Conservation (phyloP, 164 flowering plant genomes). For the Cinnamomum micranthum region DNA sequence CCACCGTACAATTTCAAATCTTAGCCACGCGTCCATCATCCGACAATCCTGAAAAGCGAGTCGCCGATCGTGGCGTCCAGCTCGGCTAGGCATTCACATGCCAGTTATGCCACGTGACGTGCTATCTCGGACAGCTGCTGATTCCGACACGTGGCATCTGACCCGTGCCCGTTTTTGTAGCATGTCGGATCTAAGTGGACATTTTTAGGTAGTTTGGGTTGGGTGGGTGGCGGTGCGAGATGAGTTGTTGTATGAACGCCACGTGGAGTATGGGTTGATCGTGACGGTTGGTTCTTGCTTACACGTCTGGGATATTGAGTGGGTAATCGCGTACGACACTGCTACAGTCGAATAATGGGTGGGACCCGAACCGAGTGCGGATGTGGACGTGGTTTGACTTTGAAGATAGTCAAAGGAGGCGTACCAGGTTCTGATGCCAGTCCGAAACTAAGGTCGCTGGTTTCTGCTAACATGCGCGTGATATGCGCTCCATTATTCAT, state of each 20-base stretch:
- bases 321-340: no score
- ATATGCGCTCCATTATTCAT: background rate
- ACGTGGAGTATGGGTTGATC: background rate
- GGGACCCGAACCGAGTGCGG: no score
- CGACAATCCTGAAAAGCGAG: background rate
- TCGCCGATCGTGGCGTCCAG: conserved; percentile 2
- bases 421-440: background rate
- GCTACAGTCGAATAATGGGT: no score
- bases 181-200: conserved; percentile 8
- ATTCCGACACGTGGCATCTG: background rate
- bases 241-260: background rate
- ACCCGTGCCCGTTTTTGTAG: background rate
- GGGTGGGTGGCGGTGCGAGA: background rate
- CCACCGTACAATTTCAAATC: background rate
- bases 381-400: background rate
- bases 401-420: background rate
- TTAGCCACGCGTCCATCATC: background rate
- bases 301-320: background rate
- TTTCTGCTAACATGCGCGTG: background rate
- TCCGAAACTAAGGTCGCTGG: background rate
- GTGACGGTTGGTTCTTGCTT: background rate
- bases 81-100: background rate
- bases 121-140: background rate
- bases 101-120: background rate
- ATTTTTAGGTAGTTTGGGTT: background rate